Evolutionary conservation across 305 asterid genomes (phyloP), one percentile per base, ranked within the genome.

Genomic region (Fraxinus nigra): DNA sequence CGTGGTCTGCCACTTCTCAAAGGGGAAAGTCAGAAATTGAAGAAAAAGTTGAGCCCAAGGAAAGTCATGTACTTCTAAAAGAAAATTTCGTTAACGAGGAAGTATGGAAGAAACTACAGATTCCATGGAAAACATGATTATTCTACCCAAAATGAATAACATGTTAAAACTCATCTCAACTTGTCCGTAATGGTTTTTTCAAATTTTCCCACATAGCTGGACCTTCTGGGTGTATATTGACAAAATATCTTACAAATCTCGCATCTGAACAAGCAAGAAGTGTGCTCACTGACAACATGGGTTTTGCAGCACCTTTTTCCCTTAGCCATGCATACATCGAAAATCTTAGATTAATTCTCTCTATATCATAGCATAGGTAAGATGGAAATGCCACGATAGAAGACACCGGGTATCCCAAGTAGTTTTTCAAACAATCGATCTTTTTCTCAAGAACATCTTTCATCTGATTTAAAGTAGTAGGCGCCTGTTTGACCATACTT

Each of bases 311-410:
- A 28, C 97, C 97, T 76, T 85, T 84, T 72, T 92, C 92, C 84
- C 89, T 89, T 37, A 93, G 86, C 98, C 98, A 95, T n/a, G 85
- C 84, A 83, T 91, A 95, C 98, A 92, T 92, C 3, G 88, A 89
- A 80, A 95, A 90, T 73, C 98, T 90, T 70, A 81, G 73, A 73
- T 85, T 88, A 76, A 95, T 88, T 86, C 97, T 92, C 61, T 84
- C 84, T 84, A 91, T 82, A 82, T 93, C 95, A 85, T 93, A 93
- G 81, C 97, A 90, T 11, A 95, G 90, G 82, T 88, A 93, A 1
- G 97, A 81, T 4, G 98, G 98, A 81, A 92, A 93, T 10, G 84
- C 82, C 30, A 79, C 93, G 13, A 95, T 88, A 2, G 98, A 88
- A 28, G 91, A 92, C 77, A 95, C 83, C 0, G 97, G 93, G 79